These are phyloP conservation scores for Tulasnella sp. DNA, from an alignment of 768 basidiomycete genomes.

Conservation along the genomic window DNA sequence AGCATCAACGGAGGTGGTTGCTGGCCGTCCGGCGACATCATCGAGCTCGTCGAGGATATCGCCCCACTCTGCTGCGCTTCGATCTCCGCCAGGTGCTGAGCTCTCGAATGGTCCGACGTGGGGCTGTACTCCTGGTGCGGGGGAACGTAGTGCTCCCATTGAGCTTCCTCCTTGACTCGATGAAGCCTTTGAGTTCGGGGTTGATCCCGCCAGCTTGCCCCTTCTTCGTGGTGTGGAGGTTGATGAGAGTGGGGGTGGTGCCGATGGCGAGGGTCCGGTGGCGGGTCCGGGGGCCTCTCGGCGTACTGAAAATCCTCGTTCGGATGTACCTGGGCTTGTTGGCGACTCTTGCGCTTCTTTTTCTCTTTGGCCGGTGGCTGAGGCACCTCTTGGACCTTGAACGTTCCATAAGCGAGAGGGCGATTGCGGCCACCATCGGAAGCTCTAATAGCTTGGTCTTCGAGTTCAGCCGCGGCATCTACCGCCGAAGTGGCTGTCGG, in stretches of 20 bases:
- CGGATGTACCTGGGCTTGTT: slow-evolving; percentile 49
- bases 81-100: slow-evolving; percentile 9
- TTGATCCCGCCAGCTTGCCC: background rate
- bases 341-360: slow-evolving; percentile 43
- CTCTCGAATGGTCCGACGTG: background rate
- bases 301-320: slow-evolving; percentile 35
- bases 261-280: slow-evolving; percentile 18
- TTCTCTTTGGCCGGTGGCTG: background rate
- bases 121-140: background rate
- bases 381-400: background rate
- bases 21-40: background rate
- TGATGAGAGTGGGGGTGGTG: slow-evolving; percentile 18
- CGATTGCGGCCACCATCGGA: background rate
- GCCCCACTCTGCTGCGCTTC: background rate
- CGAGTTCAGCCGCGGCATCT: slow-evolving; percentile 41
- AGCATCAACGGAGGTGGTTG: background rate
- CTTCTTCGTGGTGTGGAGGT: slow-evolving; percentile 2
- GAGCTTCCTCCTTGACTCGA: background rate
- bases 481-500: slow-evolving; percentile 47
- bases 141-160: slow-evolving; percentile 2
- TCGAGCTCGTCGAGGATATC: slow-evolving; percentile 9
- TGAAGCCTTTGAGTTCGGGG: background rate
- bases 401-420: background rate
- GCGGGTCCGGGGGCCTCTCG: slow-evolving; percentile 21
- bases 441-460: background rate